Conservation (phyloP, 1,284 basidiomycete species). For the Vanrija sp. region DNA sequence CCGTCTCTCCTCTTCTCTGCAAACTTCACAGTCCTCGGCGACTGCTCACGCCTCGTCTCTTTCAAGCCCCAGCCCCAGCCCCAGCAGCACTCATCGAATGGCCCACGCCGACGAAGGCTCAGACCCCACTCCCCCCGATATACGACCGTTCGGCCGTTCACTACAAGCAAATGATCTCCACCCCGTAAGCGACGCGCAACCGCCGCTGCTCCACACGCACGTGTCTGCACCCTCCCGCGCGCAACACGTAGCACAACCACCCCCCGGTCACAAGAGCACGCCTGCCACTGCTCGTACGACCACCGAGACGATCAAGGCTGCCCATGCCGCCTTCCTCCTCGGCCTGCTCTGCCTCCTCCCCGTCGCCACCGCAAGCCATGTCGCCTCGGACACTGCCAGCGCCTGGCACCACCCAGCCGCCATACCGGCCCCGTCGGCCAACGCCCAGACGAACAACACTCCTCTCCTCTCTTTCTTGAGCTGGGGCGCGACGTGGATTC, state of each 20-base stretch:
- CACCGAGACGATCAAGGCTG: neutral
- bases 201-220: too few species aligned
- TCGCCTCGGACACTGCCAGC: neutral
- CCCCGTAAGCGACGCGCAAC: neutral
- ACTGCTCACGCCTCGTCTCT: neutral
- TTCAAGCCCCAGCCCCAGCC: neutral
- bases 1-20: neutral
- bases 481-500: neutral
- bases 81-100: neutral
- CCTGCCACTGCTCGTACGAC: neutral
- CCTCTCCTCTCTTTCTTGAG: neutral
- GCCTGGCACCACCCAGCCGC: neutral
- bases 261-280: too few species aligned
- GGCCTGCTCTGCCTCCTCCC: neutral
- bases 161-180: neutral
- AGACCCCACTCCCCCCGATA: slow-evolving; percentile 8
- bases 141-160: neutral
- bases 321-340: neutral
- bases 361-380: too few species aligned
- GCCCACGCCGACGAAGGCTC: neutral
- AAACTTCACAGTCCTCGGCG: neutral
- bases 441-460: neutral
- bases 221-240: too few species aligned
- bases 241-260: too few species aligned
- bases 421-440: neutral